Base-by-base conservation (phyloP, 2,329 filamentous ascomycete species). In the Sporothrix curviconia region DNA sequence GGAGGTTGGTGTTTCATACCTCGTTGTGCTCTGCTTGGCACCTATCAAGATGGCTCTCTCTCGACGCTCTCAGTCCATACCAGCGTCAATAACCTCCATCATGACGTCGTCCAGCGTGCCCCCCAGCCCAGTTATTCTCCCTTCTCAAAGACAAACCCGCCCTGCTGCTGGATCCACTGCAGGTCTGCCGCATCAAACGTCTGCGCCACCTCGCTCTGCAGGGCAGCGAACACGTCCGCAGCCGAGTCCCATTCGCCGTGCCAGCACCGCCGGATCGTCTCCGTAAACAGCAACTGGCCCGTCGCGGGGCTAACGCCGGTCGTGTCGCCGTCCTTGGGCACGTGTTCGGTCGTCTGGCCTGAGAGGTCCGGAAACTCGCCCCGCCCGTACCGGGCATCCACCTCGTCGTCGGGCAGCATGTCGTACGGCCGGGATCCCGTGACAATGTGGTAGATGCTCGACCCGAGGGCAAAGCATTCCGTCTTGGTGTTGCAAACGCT, bases 371-470 rank as follows among this genome's bases (percentile, higher is more conserved):
- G 56, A n/a, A 58, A 58, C 47, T 28, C 30, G 7, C 28, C 17
- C 9, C 22, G 9, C 24, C 3, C 14, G 19, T 40, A 58, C 9
- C 22, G 40, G 6, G 49, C 42, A 3, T 46, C 28, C 6, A 58
- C 40, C 22, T 54, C 49, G 12, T 49, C 25, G n/a, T 50, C 28
- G 7, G 3, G 15, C 46, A 47, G 22, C 9, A 11, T 32, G 36
- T 44, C 30, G 24, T 40, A 49, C 32, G 56, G 56, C 30, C 15
- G 49, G 14, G 11, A 15, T 7, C 56, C 30, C 24, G 47, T 51
- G 14, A 47, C 49, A 17, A 58, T 58, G 8, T 54, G 39, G 39
- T 37, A 58, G 39, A 58, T 22, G 40, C 49, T 58, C 40, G 22
- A 46, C 3, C 47, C 49, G 2, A 58, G 39, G 7, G 56, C 56